A percentile compares a stretch with the other conserved stretches of the same genome.
Conservation (phyloP, 495 filamentous ascomycete species). For the Tuber calosporum region DNA sequence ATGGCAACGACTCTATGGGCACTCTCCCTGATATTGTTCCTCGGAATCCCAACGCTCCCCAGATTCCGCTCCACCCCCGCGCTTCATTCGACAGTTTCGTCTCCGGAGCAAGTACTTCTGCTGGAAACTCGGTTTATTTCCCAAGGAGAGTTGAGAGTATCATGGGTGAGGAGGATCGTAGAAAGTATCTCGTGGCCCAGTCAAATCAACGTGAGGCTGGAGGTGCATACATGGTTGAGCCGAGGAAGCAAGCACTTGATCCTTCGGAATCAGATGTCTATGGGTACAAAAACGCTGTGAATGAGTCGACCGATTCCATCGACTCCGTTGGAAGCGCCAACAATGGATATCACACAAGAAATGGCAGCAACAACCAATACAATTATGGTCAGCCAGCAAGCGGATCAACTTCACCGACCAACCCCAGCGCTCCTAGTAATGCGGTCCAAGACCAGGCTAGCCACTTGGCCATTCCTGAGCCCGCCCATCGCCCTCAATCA, state of each 20-base stretch:
- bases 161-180: slow-evolving; percentile 69
- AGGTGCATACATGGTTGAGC: slow-evolving; percentile 50
- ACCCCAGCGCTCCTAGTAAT: slow-evolving; percentile 9
- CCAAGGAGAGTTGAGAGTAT: slow-evolving; percentile 75
- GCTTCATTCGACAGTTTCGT: slow-evolving; percentile 66
- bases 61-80: slow-evolving; percentile 52
- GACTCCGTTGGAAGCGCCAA: slow-evolving; percentile 38
- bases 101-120: slow-evolving; percentile 53
- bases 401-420: slow-evolving; percentile 26
- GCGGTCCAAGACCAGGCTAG: slow-evolving; percentile 10
- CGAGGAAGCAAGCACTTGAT: slow-evolving; percentile 51
- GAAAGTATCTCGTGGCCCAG: slow-evolving; percentile 62
- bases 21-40: slow-evolving; percentile 46
- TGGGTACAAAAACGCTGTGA: slow-evolving; percentile 41
- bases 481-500: slow-evolving; percentile 20
- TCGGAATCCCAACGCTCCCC: slow-evolving; percentile 48
- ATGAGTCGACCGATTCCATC: slow-evolving; percentile 47
- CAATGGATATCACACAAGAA: slow-evolving; percentile 34
- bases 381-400: slow-evolving; percentile 36
- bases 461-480: slow-evolving; percentile 37
- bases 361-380: slow-evolving; percentile 29
- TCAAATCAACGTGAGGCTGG: slow-evolving; percentile 52
- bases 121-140: slow-evolving; percentile 57
- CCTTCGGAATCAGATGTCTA: slow-evolving; percentile 49
- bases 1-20: slow-evolving; percentile 56